Conservation (phyloP, 2,329 filamentous ascomycete species). For the Fragosphaeria purpurea region DNA sequence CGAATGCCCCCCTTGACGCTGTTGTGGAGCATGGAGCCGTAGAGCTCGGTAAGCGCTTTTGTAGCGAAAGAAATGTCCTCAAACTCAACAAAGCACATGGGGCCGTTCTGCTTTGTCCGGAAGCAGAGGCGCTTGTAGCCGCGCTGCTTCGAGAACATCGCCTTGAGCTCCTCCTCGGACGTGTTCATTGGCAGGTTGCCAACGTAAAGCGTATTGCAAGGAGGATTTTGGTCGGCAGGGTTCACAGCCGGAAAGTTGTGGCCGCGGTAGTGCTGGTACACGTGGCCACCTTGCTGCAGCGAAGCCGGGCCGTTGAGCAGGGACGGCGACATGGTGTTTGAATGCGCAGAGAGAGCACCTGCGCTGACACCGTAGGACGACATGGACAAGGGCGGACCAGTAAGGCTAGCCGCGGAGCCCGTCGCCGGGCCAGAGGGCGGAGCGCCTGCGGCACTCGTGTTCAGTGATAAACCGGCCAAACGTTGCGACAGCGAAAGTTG, state of each 20-base stretch:
- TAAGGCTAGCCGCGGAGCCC: background rate
- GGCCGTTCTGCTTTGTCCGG: slow-evolving; percentile 86
- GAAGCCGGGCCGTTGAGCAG: slow-evolving; percentile 30
- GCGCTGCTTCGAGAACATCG: slow-evolving; percentile 82
- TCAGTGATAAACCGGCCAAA: slow-evolving; percentile 61
- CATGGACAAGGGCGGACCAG: slow-evolving; percentile 31
- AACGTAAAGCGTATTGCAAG: slow-evolving; percentile 95
- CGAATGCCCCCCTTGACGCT: slow-evolving; percentile 92
- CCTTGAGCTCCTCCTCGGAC: slow-evolving; percentile 89
- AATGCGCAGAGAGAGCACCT: slow-evolving; percentile 29
- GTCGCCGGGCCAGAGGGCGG: slow-evolving; percentile 20
- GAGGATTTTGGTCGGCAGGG: slow-evolving; percentile 90
- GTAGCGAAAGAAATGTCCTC: slow-evolving; percentile 89
- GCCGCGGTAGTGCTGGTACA: slow-evolving; percentile 43
- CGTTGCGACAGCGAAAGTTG: slow-evolving; percentile 55
- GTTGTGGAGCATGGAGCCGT: slow-evolving; percentile 78
- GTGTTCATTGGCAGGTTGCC: slow-evolving; percentile 92
- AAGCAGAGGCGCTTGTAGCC: slow-evolving; percentile 95
- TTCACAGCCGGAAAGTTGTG: slow-evolving; percentile 78
- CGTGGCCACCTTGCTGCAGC: slow-evolving; percentile 10
- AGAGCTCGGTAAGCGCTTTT: slow-evolving; percentile 80
- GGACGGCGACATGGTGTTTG: slow-evolving; percentile 46
- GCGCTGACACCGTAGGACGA: slow-evolving; percentile 31
- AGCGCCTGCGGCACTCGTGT: slow-evolving; percentile 46
- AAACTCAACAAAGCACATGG: slow-evolving; percentile 99